Percentiles rank a stretch among this genome's conserved stretches.
Evolutionary conservation across 768 basidiomycete species (phyloP).

Genomic region (Boletus pseudo-olivaceus): DNA sequence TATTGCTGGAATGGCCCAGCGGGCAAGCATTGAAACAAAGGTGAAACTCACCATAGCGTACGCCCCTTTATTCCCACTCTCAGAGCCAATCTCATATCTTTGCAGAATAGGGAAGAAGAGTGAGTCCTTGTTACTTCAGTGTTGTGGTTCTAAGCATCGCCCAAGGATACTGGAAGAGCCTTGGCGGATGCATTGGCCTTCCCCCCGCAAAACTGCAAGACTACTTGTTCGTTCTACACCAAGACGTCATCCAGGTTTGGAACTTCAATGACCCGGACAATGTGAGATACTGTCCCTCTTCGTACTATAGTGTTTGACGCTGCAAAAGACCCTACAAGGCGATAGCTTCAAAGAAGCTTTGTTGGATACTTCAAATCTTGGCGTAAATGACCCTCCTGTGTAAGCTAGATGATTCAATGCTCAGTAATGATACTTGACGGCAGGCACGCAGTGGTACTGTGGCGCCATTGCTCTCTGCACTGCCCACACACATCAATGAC

Average conservation of each 20-base stretch:
- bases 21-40: neutral
- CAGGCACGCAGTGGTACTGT: neutral
- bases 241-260: neutral
- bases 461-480: neutral
- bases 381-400: neutral
- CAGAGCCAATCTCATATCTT: neutral
- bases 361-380: neutral
- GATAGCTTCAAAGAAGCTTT: neutral
- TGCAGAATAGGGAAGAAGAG: neutral
- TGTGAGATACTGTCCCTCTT: too few species aligned
- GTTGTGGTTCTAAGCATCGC: neutral
- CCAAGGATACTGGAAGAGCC: neutral
- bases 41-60: neutral
- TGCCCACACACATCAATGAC: neutral
- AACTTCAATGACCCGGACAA: too few species aligned
- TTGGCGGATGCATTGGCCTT: neutral
- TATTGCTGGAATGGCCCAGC: neutral
- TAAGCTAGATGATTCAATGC: neutral
- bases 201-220: too few species aligned
- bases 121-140: neutral
- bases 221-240: neutral
- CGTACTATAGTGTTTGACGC: too few species aligned
- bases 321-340: neutral
- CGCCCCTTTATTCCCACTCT: too few species aligned
- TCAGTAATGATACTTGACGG: neutral